Percentiles rank a stretch among this genome's conserved stretches.
phyloP scores from a whole-genome alignment of 257 asterid genomes.

The Plantago elongata region DNA sequence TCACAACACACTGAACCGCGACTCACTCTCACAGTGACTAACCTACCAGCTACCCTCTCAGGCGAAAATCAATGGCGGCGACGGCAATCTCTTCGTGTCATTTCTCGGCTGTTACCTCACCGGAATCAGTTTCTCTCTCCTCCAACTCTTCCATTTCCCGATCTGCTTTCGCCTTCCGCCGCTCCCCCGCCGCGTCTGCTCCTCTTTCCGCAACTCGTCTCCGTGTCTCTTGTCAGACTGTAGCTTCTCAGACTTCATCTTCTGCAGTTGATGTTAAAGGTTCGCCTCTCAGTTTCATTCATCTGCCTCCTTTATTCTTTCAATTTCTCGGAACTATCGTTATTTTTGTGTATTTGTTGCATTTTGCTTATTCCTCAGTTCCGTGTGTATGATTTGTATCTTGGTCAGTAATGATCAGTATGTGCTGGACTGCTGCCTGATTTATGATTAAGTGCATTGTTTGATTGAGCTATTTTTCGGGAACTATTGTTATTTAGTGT shows the following conservation, averaged over 20 bases:
- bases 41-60: slow-evolving; percentile 22
- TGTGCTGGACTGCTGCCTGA: not conserved
- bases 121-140: not conserved
- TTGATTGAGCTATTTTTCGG: not conserved
- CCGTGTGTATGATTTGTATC: not conserved
- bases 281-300: not conserved
- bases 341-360: not conserved
- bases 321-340: not conserved
- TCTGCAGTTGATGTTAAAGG: not conserved
- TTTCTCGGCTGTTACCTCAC: not conserved
- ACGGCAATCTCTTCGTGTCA: not conserved
- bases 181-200: slow-evolving; percentile 23
- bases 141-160: not conserved
- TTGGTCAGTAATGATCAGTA: no score
- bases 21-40: slow-evolving; percentile 1
- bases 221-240: not conserved
- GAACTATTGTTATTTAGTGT: not conserved
- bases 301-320: not conserved
- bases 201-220: not conserved
- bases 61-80: slow-evolving; percentile 12
- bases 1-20: no score
- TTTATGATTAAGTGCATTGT: not conserved
- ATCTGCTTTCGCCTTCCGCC: slow-evolving; percentile 1
- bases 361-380: not conserved
- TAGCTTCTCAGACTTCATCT: not conserved